Base-by-base conservation (phyloP, 139 green algal species). In the Closterium sp. region DNA sequence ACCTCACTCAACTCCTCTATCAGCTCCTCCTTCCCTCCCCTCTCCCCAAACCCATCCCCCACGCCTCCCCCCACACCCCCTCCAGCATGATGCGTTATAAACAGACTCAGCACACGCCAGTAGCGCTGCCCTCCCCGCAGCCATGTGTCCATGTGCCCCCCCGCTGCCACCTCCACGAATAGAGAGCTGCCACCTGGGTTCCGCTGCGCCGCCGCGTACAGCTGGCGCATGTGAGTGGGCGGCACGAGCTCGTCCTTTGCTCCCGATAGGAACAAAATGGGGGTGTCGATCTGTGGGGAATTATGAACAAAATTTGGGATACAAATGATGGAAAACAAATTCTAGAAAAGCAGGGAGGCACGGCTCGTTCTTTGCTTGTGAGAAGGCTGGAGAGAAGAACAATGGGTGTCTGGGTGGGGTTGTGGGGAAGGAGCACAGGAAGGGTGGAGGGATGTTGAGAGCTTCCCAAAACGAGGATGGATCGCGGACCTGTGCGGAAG, bases 191-290 rank as follows among this genome's bases (percentile, higher is more conserved):
- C 27, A 21, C 31, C 13, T 42, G 95, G 86, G 32, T 42, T 34
- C 29, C 45, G 7, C 6, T 34, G n/a, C 19, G 92, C 92, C 13
- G 42, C 24, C 24, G 73, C 38, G 79, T 97, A 94, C 89, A 99
- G 94, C 87, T 89, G n/a, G 50, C 91, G 88, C 97, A 98, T 98
- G 85, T 98, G 96, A 2, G 70, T n/a, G 0, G 95, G 91, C 0
- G 97, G 96, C 91, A 98, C 94, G 95, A 98, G 97, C 93, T 98
- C 97, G 90, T 98, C 97, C 95, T 97, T 96, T 4, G 92, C 10
- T 10, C 70, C 91, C 2, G 9, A 88, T 3, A 92, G 38, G 38
- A 89, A 84, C 27, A 93, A 29, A 17, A 92, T 87, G 38, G 93
- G 89, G 30, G 70, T 24, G 87, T 86, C 29, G 17, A 95, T 38